These are phyloP conservation scores for Pyricularia sp. DNA, from an alignment of 2,329 filamentous ascomycete species.

Conservation along the genomic window DNA sequence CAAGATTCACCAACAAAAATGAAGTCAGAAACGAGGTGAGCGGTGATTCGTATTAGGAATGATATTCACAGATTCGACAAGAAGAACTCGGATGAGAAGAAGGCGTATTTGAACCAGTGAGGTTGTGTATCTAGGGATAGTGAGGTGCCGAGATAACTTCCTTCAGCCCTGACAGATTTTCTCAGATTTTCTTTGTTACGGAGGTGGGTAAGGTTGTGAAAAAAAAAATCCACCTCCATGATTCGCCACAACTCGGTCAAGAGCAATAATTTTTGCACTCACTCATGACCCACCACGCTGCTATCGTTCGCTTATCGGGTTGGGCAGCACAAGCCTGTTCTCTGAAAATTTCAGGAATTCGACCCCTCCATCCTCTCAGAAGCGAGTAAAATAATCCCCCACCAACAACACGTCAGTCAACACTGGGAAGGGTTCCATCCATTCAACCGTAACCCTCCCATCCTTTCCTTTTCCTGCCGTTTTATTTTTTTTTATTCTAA, in stretches of 20 bases:
- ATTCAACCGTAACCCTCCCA: neutral
- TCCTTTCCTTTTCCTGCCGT: neutral
- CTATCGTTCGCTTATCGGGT: conserved; percentile 3
- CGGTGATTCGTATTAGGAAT: neutral
- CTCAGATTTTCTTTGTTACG: neutral
- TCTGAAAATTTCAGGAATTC: neutral
- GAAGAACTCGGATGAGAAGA: neutral
- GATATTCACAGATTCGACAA: neutral
- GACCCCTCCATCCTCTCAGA: neutral
- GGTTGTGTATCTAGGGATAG: neutral
- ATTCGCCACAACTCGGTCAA: conserved; percentile 1
- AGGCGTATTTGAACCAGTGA: neutral
- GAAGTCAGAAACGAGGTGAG: neutral
- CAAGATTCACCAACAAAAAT: neutral
- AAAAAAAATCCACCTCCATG: neutral
- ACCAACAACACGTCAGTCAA: conserved; percentile 3
- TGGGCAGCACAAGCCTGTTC: neutral
- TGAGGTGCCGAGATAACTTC: neutral
- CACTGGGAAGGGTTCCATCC: neutral
- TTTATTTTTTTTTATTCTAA: neutral
- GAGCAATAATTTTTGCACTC: neutral
- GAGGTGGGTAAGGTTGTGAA: neutral
- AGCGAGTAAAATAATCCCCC: neutral
- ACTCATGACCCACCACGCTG: neutral
- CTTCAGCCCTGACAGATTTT: neutral